Conservation (phyloP, 805 yeast species). For the Yamadazyma nakazawae region DNA sequence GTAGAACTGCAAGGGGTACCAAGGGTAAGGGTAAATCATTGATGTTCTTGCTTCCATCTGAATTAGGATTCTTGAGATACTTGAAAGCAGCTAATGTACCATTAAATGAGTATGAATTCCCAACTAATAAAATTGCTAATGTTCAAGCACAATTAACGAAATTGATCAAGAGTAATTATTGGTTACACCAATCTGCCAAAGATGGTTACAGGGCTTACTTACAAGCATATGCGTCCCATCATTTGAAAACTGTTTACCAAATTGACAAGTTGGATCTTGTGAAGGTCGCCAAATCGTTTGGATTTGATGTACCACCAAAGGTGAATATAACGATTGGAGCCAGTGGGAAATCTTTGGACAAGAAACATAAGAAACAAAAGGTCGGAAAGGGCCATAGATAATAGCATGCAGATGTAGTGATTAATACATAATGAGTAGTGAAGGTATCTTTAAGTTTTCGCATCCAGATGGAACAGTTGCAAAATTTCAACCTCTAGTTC, state of each 20-base stretch:
- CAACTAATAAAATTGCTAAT: slow-evolving; percentile 88
- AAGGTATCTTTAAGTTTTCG: too few relatives aligned
- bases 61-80: slow-evolving; percentile 90
- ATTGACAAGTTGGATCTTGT: slow-evolving; percentile 91
- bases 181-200: slow-evolving; percentile 92
- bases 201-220: slow-evolving; percentile 96
- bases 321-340: slow-evolving; percentile 96
- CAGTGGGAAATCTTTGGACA: slow-evolving; percentile 64
- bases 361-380: slow-evolving; percentile 44
- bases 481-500: too few relatives aligned
- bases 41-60: slow-evolving; percentile 93
- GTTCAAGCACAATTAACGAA: slow-evolving; percentile 93
- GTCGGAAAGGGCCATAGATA: slow-evolving; percentile 20
- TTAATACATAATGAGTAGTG: background rate
- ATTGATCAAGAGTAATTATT: slow-evolving; percentile 85
- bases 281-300: slow-evolving; percentile 93
- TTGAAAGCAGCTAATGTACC: slow-evolving; percentile 97
- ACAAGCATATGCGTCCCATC: slow-evolving; percentile 97
- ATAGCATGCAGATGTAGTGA: background rate
- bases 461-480: too few relatives aligned
- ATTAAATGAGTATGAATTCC: slow-evolving; percentile 95
- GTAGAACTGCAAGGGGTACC: slow-evolving; percentile 96
- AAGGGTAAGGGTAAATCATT: slow-evolving; percentile 88
- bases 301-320: slow-evolving; percentile 93
- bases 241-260: slow-evolving; percentile 92